These are phyloP conservation scores for Chenopodium album DNA, from an alignment of 148 eudicot genomes.

Conservation along the genomic window DNA sequence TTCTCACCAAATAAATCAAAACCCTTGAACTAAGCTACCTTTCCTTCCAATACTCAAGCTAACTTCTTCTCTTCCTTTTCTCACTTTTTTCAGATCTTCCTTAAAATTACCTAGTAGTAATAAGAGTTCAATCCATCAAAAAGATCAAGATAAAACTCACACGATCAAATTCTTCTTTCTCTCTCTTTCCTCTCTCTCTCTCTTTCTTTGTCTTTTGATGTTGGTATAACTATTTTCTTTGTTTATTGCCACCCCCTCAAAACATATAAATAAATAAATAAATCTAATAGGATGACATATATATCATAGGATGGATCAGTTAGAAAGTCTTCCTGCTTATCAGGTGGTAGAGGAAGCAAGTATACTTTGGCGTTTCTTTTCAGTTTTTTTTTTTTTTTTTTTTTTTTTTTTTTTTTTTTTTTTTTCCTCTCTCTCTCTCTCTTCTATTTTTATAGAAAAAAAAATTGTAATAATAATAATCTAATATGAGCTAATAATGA, in stretches of 20 bases:
- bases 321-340: conserved; percentile 27
- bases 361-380: conserved; percentile 25
- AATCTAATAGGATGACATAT: not conserved
- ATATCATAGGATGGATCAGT: conserved; percentile 16
- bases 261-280: not conserved
- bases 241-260: not conserved
- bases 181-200: too few species aligned
- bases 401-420: not conserved
- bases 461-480: too few species aligned
- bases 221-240: not conserved
- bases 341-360: conserved; percentile 13
- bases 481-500: not conserved
- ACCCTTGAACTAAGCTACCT: not conserved
- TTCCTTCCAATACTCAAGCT: not conserved
- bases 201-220: not conserved
- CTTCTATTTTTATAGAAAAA: too few species aligned
- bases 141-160: too few species aligned
- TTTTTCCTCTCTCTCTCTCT: not conserved
- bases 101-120: not conserved
- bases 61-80: too few species aligned
- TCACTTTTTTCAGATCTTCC: not conserved
- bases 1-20: not conserved
- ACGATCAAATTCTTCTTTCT: too few species aligned
- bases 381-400: not conserved
- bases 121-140: not conserved